Percentiles rank a stretch among this genome's conserved stretches.
These are phyloP conservation scores for Mycena leptocephala DNA, from an alignment of 768 basidiomycete genomes.

Conservation along the genomic window DNA sequence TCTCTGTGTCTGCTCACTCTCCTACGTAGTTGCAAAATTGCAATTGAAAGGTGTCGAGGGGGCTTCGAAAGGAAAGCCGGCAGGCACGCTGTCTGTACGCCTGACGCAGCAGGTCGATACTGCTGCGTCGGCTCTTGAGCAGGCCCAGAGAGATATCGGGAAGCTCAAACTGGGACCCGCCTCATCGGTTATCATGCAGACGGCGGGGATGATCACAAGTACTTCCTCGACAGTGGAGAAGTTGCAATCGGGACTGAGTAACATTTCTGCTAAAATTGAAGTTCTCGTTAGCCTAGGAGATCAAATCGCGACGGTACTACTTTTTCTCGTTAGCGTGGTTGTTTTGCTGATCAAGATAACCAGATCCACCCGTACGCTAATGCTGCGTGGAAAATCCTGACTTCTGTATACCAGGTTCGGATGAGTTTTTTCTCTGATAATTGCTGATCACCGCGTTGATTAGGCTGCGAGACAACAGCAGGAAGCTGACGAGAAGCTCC, in stretches of 20 bases:
- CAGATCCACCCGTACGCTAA: background rate
- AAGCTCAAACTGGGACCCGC: background rate
- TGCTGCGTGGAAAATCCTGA: slow-evolving; percentile 1
- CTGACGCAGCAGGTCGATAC: background rate
- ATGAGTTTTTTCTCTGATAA: background rate
- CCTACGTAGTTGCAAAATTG: background rate
- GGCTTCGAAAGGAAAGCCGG: background rate
- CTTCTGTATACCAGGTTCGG: background rate
- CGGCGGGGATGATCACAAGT: background rate
- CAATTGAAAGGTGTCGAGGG: background rate
- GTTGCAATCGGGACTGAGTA: background rate
- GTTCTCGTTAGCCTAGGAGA: background rate
- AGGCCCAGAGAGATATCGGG: background rate
- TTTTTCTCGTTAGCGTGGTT: background rate
- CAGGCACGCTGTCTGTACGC: background rate
- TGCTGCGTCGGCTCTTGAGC: background rate
- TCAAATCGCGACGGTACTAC: background rate
- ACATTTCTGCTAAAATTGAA: background rate
- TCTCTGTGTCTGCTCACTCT: background rate
- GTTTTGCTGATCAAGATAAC: background rate
- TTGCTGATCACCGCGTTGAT: background rate
- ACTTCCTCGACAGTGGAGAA: background rate
- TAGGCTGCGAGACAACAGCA: slow-evolving; percentile 1
- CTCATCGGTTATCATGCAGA: background rate
- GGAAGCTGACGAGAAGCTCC: too few species aligned